Evolutionary conservation across 192 early-diverging fungal genomes (phyloP).

Genomic region (Coemansia sp.): DNA sequence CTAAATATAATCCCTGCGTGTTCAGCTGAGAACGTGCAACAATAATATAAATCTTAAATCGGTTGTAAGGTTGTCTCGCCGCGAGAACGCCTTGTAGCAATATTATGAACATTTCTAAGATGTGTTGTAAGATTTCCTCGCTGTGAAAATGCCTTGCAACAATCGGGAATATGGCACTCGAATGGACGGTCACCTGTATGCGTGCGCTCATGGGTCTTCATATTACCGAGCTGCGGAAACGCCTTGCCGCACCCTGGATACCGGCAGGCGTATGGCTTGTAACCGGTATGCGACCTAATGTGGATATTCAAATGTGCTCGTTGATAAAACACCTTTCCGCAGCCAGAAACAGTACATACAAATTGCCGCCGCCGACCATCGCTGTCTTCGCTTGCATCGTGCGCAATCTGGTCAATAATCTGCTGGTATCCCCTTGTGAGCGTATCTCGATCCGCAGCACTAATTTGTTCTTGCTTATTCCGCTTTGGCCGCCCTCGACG

Average conservation of each 20-base stretch:
- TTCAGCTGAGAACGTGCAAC: neutral
- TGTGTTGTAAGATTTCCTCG: conserved; percentile 66
- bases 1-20: no score
- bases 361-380: conserved; percentile 46
- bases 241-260: conserved; percentile 71
- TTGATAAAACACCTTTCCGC: conserved; percentile 67
- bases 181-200: conserved; percentile 78
- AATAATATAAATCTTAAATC: neutral
- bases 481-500: conserved; percentile 48
- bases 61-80: neutral
- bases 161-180: conserved; percentile 63
- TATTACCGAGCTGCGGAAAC: conserved; percentile 79
- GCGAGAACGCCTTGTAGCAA: conserved; percentile 3
- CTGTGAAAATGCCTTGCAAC: conserved; percentile 73
- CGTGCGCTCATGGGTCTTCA: conserved; percentile 79
- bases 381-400: conserved; percentile 45
- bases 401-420: conserved; percentile 46
- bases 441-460: conserved; percentile 15
- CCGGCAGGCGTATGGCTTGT: conserved; percentile 60
- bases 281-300: conserved; percentile 57
- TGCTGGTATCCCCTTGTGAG: conserved; percentile 35
- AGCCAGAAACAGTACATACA: conserved; percentile 55
- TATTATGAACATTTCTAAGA: conserved; percentile 43
- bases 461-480: conserved; percentile 19
- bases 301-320: conserved; percentile 75